Percentiles rank a stretch among this genome's conserved stretches.
Conservation (phyloP, 768 basidiomycete species). For the Lentinula boryana region DNA sequence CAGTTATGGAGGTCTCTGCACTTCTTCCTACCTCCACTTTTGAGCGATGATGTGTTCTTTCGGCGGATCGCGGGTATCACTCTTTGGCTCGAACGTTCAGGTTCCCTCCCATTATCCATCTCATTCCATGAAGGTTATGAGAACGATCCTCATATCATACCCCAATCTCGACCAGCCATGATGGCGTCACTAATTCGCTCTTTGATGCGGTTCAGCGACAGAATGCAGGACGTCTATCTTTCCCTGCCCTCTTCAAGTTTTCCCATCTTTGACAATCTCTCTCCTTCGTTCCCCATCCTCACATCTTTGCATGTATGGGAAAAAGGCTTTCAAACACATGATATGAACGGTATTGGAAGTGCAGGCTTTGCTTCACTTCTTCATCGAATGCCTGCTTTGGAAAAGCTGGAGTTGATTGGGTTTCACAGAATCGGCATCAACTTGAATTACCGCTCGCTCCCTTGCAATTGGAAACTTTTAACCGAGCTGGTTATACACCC, state of each 20-base stretch:
- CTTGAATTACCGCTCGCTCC: background rate
- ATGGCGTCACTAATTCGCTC: background rate
- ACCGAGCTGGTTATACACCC: background rate
- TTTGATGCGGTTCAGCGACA: background rate
- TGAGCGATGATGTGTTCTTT: background rate
- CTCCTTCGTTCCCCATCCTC: background rate
- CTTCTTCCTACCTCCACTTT: background rate
- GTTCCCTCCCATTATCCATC: background rate
- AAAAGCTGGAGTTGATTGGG: background rate
- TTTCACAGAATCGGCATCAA: background rate
- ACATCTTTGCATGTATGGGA: background rate
- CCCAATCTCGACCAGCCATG: no score
- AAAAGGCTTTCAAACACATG: no score
- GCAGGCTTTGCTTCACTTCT: background rate
- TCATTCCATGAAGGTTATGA: background rate
- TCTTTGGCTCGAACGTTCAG: background rate
- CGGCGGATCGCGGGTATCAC: background rate
- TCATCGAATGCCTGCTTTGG: background rate
- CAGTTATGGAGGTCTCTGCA: slow-evolving; percentile 21
- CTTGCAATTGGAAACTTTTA: background rate
- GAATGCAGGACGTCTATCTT: background rate
- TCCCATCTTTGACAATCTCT: background rate
- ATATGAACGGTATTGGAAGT: no score
- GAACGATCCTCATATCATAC: no score
- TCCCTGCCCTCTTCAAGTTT: background rate